A percentile compares a stretch with the other conserved stretches of the same genome.
Conservation (phyloP, 345 rosid species). For the Leavenworthia alabamica region DNA sequence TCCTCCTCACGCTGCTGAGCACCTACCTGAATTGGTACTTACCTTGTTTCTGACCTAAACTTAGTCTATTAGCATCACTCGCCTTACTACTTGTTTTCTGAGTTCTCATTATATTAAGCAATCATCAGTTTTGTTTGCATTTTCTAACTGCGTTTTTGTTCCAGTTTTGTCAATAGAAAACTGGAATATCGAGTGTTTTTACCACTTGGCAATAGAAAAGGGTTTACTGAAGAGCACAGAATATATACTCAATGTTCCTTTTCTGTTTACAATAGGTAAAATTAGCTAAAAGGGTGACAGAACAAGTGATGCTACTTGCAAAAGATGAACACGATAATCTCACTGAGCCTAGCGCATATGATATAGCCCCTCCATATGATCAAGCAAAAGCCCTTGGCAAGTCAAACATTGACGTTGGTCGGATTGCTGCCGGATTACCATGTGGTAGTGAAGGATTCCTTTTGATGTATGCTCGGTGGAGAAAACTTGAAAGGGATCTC, state of each 20-base stretch:
- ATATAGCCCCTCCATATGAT: slow-evolving; percentile 81
- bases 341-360: slow-evolving; percentile 57
- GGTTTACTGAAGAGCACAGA: background rate
- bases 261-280: slow-evolving; percentile 43
- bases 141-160: background rate
- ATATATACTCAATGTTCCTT: slow-evolving; percentile 1
- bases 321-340: slow-evolving; percentile 83
- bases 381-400: slow-evolving; percentile 99
- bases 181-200: background rate
- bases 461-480: slow-evolving; percentile 99
- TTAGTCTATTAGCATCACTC: slow-evolving; percentile 4
- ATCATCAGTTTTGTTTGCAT: slow-evolving; percentile 4
- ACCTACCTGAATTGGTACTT: slow-evolving; percentile 68
- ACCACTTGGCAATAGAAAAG: background rate
- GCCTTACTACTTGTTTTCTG: background rate
- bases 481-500: slow-evolving; percentile 94
- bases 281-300: slow-evolving; percentile 89
- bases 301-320: slow-evolving; percentile 84
- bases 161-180: background rate
- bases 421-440: slow-evolving; percentile 98
- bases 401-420: slow-evolving; percentile 89
- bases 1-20: slow-evolving; percentile 71
- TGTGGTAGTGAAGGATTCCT: slow-evolving; percentile 99
- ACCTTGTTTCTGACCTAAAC: background rate
- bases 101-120: background rate